Base-by-base conservation (phyloP, 371 early-diverging fungal species). In the Batrachochytrium dendrobatidis region DNA sequence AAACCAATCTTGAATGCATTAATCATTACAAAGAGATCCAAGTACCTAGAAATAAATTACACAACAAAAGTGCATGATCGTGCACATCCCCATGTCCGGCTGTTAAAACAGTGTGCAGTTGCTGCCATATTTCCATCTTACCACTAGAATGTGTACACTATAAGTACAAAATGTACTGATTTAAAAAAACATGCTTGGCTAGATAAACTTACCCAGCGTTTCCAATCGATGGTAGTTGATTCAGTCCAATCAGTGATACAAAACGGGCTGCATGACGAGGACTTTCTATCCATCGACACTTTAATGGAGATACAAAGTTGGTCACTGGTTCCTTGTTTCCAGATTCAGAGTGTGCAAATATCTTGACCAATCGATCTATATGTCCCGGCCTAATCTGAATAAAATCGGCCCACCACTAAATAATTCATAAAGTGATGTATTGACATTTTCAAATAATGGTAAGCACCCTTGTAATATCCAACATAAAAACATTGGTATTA, bases 391-490 rank as follows among this genome's bases (percentile, higher is more conserved):
- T 60, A 1, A 73, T 66, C 45, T 68, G 68, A 15, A 73, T 56
- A 51, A 45, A 73, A 32, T 73, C 73, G 31, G 58, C 64, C 73
- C 73, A 73, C 73, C 73, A 73, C 51, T 68, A 65, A 39, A 65
- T 70, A 18, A n/a, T n/a, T n/a, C n/a, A n/a, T n/a, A n/a, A n/a
- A n/a, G n/a, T n/a, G n/a, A 66, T 63, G 49, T 55, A 59, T n/a
- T n/a, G n/a, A n/a, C n/a, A n/a, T n/a, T n/a, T n/a, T n/a, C n/a
- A n/a, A n/a, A n/a, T n/a, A n/a, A n/a, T n/a, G n/a, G n/a, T n/a
- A n/a, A n/a, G n/a, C n/a, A n/a, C n/a, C n/a, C n/a, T n/a, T n/a
- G n/a, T n/a, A n/a, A n/a, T n/a, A n/a, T n/a, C n/a, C n/a, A n/a
- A n/a, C n/a, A n/a, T n/a, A n/a, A n/a, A n/a, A n/a, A n/a, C n/a